A percentile compares a stretch with the other conserved stretches of the same genome.
Evolutionary conservation across 352 stramenopile species (phyloP).

Genomic region (Pythium utonaiense): DNA sequence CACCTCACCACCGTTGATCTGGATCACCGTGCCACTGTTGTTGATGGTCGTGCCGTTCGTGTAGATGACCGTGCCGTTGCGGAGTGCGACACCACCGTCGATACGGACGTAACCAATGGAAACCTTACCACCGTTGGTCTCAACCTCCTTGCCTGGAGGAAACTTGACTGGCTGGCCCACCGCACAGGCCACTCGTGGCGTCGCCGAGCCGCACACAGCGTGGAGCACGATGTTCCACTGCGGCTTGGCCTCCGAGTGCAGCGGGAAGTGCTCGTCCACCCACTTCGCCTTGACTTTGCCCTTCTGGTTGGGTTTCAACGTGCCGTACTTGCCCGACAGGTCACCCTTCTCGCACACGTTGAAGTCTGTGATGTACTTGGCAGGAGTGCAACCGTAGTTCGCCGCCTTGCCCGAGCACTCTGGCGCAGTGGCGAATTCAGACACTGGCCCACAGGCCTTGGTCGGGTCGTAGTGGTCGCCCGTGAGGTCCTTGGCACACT

Average conservation of each 20-base stretch:
- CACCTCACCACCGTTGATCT: neutral
- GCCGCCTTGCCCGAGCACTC: slow-evolving; percentile 36
- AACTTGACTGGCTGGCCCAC: slow-evolving; percentile 1
- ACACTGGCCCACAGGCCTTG: slow-evolving; percentile 49
- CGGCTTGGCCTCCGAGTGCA: slow-evolving; percentile 18
- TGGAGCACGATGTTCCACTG: slow-evolving; percentile 38
- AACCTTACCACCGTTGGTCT: neutral
- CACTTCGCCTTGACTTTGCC: slow-evolving; percentile 7
- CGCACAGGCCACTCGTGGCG: slow-evolving; percentile 31
- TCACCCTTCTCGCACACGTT: slow-evolving; percentile 56
- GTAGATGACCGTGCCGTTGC: neutral
- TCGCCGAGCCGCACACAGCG: slow-evolving; percentile 27
- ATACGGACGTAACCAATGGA: neutral
- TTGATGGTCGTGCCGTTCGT: neutral
- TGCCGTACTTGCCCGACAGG: slow-evolving; percentile 47
- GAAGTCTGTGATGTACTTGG: slow-evolving; percentile 33
- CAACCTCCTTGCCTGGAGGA: neutral
- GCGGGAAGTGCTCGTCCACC: slow-evolving; percentile 25
- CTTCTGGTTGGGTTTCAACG: slow-evolving; percentile 27
- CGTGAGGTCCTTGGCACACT: slow-evolving; percentile 34
- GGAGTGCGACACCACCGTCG: neutral
- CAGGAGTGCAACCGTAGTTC: slow-evolving; percentile 37
- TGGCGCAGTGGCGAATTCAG: slow-evolving; percentile 36
- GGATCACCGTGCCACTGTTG: neutral
- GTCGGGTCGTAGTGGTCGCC: slow-evolving; percentile 63